Evolutionary conservation across 2,329 filamentous ascomycete genomes (phyloP).

Genomic region (Spiromastix sp.): DNA sequence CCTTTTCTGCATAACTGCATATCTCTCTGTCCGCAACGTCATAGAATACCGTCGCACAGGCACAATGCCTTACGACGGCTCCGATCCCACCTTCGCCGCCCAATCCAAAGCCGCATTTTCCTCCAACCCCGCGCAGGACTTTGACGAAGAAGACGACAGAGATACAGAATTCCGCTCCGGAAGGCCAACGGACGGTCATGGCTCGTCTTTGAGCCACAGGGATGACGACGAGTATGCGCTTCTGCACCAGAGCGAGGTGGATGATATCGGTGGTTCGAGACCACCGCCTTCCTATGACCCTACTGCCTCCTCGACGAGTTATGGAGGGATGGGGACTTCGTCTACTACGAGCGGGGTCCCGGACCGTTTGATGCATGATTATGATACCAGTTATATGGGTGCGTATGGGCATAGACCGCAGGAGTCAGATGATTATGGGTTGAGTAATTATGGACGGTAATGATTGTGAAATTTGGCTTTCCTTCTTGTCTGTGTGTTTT

Average conservation of each 20-base stretch:
- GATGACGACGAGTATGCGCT: conserved; percentile 43
- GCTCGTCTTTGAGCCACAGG: conserved; percentile 28
- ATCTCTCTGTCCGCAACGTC: conserved; percentile 45
- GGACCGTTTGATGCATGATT: conserved; percentile 29
- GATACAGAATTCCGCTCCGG: conserved; percentile 32
- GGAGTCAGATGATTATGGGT: neutral
- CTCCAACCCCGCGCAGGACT: conserved; percentile 36
- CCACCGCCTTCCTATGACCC: conserved; percentile 32
- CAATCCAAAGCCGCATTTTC: conserved; percentile 39
- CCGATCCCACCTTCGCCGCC: conserved; percentile 39
- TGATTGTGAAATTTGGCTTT: neutral
- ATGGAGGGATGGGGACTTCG: conserved; percentile 1
- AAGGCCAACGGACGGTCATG: conserved; percentile 24
- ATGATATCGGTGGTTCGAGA: conserved; percentile 29
- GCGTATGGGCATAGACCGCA: conserved; percentile 19
- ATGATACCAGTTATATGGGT: conserved; percentile 32
- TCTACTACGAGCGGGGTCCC: conserved; percentile 12
- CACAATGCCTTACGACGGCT: conserved; percentile 38
- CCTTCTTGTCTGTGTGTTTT: neutral
- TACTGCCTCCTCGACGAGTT: conserved; percentile 14
- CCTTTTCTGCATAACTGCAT: conserved; percentile 43
- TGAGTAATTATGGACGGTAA: no score
- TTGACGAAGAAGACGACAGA: conserved; percentile 30
- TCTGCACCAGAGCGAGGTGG: conserved; percentile 37
- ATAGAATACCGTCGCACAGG: conserved; percentile 48